A percentile compares a stretch with the other conserved stretches of the same genome.
Conservation (phyloP, 2,329 filamentous ascomycete genomes). For the Epichloe festucae region DNA sequence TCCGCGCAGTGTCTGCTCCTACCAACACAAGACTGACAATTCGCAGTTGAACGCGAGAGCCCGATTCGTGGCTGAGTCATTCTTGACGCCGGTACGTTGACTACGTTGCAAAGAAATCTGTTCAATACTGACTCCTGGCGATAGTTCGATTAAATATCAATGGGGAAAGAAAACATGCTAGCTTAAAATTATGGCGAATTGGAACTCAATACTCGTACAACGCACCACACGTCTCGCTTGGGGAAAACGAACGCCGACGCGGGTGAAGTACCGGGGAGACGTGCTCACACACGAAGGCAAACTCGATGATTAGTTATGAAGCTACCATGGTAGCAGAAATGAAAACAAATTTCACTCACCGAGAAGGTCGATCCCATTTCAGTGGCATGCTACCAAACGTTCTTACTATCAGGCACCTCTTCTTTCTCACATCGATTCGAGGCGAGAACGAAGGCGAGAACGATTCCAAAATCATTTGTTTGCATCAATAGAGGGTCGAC, state of each 20-base stretch:
- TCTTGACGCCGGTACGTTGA: conserved; percentile 69
- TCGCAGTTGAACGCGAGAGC: conserved; percentile 82
- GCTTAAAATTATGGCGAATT: neutral
- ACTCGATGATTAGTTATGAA: conserved; percentile 2
- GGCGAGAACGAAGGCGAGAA: neutral
- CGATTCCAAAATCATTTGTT: too few relatives aligned
- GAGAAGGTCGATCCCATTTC: neutral
- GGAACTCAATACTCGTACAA: neutral
- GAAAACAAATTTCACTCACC: neutral
- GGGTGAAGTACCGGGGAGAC: neutral
- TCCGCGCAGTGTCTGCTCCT: neutral
- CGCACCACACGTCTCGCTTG: neutral
- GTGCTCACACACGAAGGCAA: neutral
- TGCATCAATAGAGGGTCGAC: too few relatives aligned
- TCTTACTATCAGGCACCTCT: neutral
- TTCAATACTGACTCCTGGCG: conserved; percentile 2
- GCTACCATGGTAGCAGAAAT: conserved; percentile 2
- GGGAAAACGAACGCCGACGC: neutral
- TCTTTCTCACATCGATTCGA: neutral
- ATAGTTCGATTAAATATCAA: conserved; percentile 19
- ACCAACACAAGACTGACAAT: conserved; percentile 8
- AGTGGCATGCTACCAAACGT: neutral
- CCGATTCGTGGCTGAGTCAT: conserved; percentile 95
- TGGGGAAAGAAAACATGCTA: neutral
- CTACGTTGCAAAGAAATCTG: neutral